phyloP scores from a whole-genome alignment of 169 alveolate species.

The Plasmodium billcollinsi region DNA sequence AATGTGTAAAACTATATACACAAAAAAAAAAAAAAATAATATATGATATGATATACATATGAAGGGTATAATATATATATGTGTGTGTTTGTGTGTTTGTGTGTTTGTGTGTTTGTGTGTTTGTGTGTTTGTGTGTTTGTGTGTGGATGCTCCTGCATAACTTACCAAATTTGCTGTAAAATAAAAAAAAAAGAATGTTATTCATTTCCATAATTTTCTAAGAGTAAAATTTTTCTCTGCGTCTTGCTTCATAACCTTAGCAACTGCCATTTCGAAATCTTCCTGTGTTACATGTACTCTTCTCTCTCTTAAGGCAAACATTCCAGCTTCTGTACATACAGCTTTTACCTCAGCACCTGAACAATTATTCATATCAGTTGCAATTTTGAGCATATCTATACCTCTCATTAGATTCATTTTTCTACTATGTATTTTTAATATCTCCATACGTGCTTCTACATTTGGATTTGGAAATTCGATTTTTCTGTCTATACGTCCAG shows the following conservation, averaged over 20 bases:
- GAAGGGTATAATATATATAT: no score
- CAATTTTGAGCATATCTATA: constrained; percentile 95
- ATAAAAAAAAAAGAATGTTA: not conserved
- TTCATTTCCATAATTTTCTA: constrained; percentile 90
- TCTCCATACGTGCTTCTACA: constrained; percentile 95
- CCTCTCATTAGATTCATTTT: constrained; percentile 98
- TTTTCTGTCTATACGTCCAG: constrained; percentile 99
- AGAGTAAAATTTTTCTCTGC: constrained; percentile 93
- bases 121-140: no score
- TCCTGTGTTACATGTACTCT: constrained; percentile 99
- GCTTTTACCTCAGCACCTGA: constrained; percentile 99
- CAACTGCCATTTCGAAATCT: constrained; percentile 97
- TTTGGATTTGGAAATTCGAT: constrained; percentile 97
- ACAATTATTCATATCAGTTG: constrained; percentile 96
- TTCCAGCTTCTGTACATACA: constrained; percentile 99
- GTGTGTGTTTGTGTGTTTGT: no score
- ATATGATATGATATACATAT: no score
- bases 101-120: no score
- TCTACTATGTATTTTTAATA: constrained; percentile 97
- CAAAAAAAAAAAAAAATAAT: no score
- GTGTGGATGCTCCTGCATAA: no score
- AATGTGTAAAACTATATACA: no score
- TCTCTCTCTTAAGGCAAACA: constrained; percentile 99
- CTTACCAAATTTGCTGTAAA: no score
- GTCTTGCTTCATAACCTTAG: constrained; percentile 96